Evolutionary conservation across 805 yeast genomes (phyloP).

Genomic region (Candida sanyiensis): DNA sequence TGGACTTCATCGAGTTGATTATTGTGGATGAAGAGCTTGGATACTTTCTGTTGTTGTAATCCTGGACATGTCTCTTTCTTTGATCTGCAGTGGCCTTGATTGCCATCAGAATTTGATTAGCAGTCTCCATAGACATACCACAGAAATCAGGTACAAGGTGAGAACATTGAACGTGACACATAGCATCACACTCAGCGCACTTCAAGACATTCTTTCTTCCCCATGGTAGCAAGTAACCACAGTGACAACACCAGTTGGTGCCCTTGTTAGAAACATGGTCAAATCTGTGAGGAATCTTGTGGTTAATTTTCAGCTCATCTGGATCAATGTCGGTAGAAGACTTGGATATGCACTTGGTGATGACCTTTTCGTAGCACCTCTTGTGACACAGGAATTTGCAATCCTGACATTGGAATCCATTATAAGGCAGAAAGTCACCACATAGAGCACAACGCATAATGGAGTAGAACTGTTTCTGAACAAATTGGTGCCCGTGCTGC

Average conservation of each 20-base stretch:
- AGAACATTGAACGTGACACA: slow-evolving; percentile 90
- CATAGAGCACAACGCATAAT: slow-evolving; percentile 97
- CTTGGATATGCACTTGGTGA: slow-evolving; percentile 77
- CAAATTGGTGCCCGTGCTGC: slow-evolving; percentile 96
- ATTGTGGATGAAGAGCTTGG: slow-evolving; percentile 13
- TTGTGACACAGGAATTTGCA: slow-evolving; percentile 77
- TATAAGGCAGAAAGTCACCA: slow-evolving; percentile 86
- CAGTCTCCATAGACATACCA: slow-evolving; percentile 98
- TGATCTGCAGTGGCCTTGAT: slow-evolving; percentile 64
- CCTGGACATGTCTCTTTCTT: slow-evolving; percentile 21
- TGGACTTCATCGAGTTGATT: slow-evolving; percentile 4
- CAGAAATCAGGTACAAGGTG: slow-evolving; percentile 97
- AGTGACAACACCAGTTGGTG: slow-evolving; percentile 99
- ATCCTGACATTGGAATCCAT: slow-evolving; percentile 84
- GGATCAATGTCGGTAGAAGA: slow-evolving; percentile 63
- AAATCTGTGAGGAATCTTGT: slow-evolving; percentile 94
- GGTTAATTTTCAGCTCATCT: slow-evolving; percentile 81
- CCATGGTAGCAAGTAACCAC: slow-evolving; percentile 95
- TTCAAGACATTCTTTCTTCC: slow-evolving; percentile 89
- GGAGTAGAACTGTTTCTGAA: slow-evolving; percentile 89
- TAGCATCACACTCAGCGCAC: slow-evolving; percentile 89
- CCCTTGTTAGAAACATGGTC: slow-evolving; percentile 90
- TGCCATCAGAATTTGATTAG: slow-evolving; percentile 79
- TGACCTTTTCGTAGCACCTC: slow-evolving; percentile 74
- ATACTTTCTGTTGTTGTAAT: slow-evolving; percentile 13